These are phyloP conservation scores for Rhizophora apiculata DNA, from an alignment of 345 rosid species.

Conservation along the genomic window DNA sequence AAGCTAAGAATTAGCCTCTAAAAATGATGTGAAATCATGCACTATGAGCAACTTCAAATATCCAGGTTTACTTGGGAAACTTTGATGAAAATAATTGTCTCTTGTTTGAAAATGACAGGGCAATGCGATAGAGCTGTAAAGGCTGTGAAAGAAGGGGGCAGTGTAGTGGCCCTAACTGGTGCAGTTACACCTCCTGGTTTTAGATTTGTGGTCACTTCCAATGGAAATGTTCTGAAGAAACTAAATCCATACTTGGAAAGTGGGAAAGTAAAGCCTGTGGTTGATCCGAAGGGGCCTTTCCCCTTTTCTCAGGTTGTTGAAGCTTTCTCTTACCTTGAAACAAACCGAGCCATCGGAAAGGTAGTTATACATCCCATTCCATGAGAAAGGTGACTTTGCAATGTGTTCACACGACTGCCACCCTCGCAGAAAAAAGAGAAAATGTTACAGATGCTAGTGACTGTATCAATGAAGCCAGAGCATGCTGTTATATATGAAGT, in stretches of 20 bases:
- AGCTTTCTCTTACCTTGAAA: conserved; percentile 83
- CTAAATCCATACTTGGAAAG: conserved; percentile 78
- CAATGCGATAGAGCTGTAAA: conserved; percentile 92
- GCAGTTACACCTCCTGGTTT: conserved; percentile 90
- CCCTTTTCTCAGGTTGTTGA: conserved; percentile 57
- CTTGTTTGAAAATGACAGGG: conserved; percentile 37
- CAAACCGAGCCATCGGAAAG: conserved; percentile 76
- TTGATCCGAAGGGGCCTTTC: conserved; percentile 87
- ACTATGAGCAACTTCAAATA: too few species aligned
- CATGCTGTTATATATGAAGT: too few species aligned
- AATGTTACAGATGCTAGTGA: too few species aligned
- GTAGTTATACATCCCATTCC: conserved; percentile 75
- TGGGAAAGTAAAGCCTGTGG: conserved; percentile 76
- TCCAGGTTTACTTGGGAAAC: too few species aligned
- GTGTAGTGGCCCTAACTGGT: conserved; percentile 85
- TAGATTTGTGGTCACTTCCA: conserved; percentile 86
- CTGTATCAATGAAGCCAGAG: too few species aligned
- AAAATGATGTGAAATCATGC: too few species aligned
- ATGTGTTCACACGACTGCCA: too few species aligned
- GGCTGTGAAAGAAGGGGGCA: conserved; percentile 83
- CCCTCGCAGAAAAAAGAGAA: too few species aligned
- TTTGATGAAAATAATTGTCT: too few species aligned
- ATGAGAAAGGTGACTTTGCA: conserved; percentile 16
- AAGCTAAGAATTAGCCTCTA: too few species aligned
- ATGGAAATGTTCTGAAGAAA: conserved; percentile 74